These are phyloP conservation scores for Xylaria palmicola DNA, from an alignment of 495 filamentous ascomycete species.

Conservation along the genomic window DNA sequence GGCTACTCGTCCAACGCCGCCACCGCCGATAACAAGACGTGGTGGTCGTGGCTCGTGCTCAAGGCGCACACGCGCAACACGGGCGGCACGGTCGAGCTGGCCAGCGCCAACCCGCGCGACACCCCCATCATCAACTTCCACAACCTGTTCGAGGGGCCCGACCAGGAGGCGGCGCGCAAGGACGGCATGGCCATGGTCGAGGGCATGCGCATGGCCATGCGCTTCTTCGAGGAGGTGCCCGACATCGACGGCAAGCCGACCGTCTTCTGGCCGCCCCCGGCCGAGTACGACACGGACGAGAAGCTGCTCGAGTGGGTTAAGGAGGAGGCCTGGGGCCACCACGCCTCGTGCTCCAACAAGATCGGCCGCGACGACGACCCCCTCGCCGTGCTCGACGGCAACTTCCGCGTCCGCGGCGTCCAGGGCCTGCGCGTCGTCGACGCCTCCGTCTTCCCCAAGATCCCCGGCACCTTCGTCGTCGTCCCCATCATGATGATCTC, in stretches of 20 bases:
- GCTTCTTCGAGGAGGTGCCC: conserved; percentile 41
- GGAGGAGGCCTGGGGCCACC: conserved; percentile 58
- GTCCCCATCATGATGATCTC: conserved; percentile 53
- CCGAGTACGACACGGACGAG: conserved; percentile 36
- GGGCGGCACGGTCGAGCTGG: conserved; percentile 52
- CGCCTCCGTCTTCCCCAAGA: conserved; percentile 57
- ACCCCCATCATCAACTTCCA: conserved; percentile 54
- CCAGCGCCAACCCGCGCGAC: conserved; percentile 53
- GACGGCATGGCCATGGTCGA: conserved; percentile 45
- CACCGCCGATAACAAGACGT: conserved; percentile 29
- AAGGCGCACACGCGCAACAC: conserved; percentile 53
- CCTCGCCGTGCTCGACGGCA: conserved; percentile 57
- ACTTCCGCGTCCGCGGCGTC: conserved; percentile 57
- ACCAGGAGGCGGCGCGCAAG: conserved; percentile 13
- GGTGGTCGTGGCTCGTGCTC: conserved; percentile 51
- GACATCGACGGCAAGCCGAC: conserved; percentile 49
- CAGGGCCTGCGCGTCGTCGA: conserved; percentile 60
- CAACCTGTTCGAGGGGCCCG: conserved; percentile 47
- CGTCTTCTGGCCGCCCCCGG: conserved; percentile 51
- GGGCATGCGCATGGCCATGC: conserved; percentile 38
- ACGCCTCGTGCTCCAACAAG: conserved; percentile 56
- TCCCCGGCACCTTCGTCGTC: conserved; percentile 50
- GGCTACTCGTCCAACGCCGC: conserved; percentile 35
- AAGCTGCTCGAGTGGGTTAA: conserved; percentile 51
- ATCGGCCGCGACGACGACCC: conserved; percentile 57